Conservation (phyloP, 1,139 yeast genomes). For the Pichia sp. region DNA sequence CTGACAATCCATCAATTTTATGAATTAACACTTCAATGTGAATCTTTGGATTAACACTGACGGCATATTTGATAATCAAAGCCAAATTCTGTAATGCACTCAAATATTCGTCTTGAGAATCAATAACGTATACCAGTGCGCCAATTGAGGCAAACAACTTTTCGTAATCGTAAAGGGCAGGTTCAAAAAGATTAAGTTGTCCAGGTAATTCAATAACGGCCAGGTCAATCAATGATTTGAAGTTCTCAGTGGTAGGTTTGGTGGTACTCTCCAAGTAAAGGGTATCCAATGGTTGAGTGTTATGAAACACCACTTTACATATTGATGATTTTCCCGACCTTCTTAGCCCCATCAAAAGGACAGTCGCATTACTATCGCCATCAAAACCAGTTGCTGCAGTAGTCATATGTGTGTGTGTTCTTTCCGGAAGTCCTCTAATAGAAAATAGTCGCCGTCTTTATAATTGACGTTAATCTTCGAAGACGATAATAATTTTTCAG, state of each 20-base stretch:
- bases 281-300: slow-evolving; percentile 94
- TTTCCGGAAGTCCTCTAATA: too few relatives aligned
- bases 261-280: slow-evolving; percentile 84
- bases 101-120: slow-evolving; percentile 89
- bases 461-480: too few relatives aligned
- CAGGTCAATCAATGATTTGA: slow-evolving; percentile 67
- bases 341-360: slow-evolving; percentile 80
- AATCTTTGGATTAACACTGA: slow-evolving; percentile 74
- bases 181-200: slow-evolving; percentile 83
- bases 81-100: slow-evolving; percentile 86
- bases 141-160: slow-evolving; percentile 75
- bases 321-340: slow-evolving; percentile 78
- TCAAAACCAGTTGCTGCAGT: slow-evolving; percentile 5
- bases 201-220: slow-evolving; percentile 97
- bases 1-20: slow-evolving; percentile 90
- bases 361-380: slow-evolving; percentile 54
- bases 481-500: too few relatives aligned
- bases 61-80: slow-evolving; percentile 82
- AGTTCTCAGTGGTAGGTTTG: slow-evolving; percentile 73
- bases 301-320: slow-evolving; percentile 90
- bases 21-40: slow-evolving; percentile 91
- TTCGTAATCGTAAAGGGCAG: slow-evolving; percentile 62
- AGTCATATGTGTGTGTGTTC: too few relatives aligned
- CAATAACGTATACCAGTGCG: slow-evolving; percentile 91
- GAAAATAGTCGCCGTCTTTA: too few relatives aligned